Conservation (phyloP, 179 eudicot genomes). For the Amaranthus tricolor region DNA sequence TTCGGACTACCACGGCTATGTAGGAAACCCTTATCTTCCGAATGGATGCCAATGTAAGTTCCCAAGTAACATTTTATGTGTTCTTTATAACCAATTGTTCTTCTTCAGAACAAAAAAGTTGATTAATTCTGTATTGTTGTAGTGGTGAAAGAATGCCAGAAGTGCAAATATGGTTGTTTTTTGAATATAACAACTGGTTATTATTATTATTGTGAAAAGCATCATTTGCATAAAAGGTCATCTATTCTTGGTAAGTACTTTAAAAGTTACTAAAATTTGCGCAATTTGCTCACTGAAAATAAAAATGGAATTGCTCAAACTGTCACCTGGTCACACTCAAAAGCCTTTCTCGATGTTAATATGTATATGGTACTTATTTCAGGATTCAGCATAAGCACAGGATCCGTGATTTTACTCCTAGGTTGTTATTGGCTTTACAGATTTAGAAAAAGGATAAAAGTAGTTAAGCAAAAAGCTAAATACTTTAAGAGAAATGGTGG, state of each 20-base stretch:
- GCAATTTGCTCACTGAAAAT: not conserved
- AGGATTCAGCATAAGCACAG: not conserved
- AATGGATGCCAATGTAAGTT: constrained; percentile 31
- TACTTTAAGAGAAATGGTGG: constrained; percentile 25
- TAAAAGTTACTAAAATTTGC: not conserved
- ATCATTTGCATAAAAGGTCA: not conserved
- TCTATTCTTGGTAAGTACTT: constrained; percentile 1
- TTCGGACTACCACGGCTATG: not conserved
- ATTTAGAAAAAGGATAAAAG: not conserved
- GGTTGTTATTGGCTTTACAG: constrained; percentile 10
- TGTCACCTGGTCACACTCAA: no score
- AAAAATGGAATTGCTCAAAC: not conserved
- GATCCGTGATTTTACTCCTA: not conserved
- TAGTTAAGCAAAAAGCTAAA: constrained; percentile 5
- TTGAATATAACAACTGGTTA: not conserved
- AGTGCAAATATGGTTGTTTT: not conserved
- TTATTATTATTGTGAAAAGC: not conserved
- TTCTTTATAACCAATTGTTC: no score
- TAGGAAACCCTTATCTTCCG: constrained; percentile 32
- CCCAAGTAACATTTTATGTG: no score
- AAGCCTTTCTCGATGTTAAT: not conserved
- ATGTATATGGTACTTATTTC: not conserved
- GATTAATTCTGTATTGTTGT: not conserved
- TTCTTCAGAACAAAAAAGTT: not conserved
- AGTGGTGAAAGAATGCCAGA: constrained; percentile 8